Evolutionary conservation across 1,139 yeast species (phyloP), one percentile per base, ranked within the genome.

Genomic region (Yamadazyma dendronema): DNA sequence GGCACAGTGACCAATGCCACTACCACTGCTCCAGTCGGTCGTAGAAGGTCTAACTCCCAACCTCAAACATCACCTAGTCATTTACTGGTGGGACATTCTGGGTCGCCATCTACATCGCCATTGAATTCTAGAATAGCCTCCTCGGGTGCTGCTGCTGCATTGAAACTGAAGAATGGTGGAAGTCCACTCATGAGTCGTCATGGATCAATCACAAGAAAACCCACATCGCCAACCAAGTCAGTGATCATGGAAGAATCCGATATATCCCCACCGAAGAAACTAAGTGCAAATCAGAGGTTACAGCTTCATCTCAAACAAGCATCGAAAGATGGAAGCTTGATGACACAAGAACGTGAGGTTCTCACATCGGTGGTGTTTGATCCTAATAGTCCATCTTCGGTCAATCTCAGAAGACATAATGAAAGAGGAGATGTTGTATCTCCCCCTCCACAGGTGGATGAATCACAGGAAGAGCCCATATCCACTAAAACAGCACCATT

Each of bases 241-340:
- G 34, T 33, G 9, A 43, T 43, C 5, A 25, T 25, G 3, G 45
- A 43, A 23, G 43, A 43, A 29, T 28, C 27, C 6, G 30, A 35
- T 12, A 11, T 28, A 8, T 15, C 31, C n/a, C 19, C 33, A 3
- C 24, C 36, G 4, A 37, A 28, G 13, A 53, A 51, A 35, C 46
- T 67, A 17, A 60, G 67, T 10, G 75, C 76, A 4, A 60, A 61
- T 31, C 74, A 70, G 42, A 48, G 73, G 38, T 57, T 70, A 22
- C 73, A 68, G 42, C 63, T 58, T 30, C 74, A 68, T 44, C 50
- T 71, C 30, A 52, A 62, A 34, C 61, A 64, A 40, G 75, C 72
- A 1, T 63, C 74, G 1, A 65, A 56, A 44, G 48, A 64, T 3
- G 77, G 77, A 0, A 33, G 62, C 1, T 53, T 71, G 30, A 53